Evolutionary conservation across 352 stramenopile genomes (phyloP), one percentile per base, ranked within the genome.

Genomic region (Pythium graminicola): DNA sequence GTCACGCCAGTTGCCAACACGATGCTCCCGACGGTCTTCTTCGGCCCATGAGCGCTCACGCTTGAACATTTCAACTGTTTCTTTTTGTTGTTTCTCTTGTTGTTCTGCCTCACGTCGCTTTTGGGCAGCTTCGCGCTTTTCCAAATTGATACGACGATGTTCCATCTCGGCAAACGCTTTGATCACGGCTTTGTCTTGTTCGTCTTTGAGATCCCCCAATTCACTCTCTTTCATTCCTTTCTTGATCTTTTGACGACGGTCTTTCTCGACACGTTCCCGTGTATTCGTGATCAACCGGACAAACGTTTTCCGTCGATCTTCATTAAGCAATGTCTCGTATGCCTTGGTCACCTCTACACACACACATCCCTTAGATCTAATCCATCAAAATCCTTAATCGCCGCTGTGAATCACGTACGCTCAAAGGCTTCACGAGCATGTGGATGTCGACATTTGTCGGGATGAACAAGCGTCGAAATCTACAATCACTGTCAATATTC

Each of bases 401-500:
- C 29, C 29, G 7, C 29, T 35, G 7, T 35, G 7, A 35, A 13
- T 13, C 29, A 56, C 49, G 38, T 55, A 89, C 81, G 83, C 81
- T 95, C 85, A 59, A 94, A 95, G 2, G 85, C 83, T 42, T 95
- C 83, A 8, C 85, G 80, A 17, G 85, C 84, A 13, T 72, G 72
- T 2, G 72, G 69, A 44, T 93, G 53, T 17, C 70, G 74, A 45
- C 63, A 90, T 44, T 94, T 94, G 58, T 95, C 85, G 1, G 85
- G 85, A 60, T 95, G 85, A n/a, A 95, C 78, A 58, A 93, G 73
- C 16, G 79, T 83, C 35, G 85, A 92, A 52, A 95, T 84, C 83
- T 86, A 59, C 33, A 17, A 45, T 32, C 20, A 40, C 14, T n/a
- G n/a, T n/a, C n/a, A n/a, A n/a, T n/a, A n/a, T n/a, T n/a, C n/a